phyloP scores from a whole-genome alignment of 163 green algal species.

The Volvox carteri region DNA sequence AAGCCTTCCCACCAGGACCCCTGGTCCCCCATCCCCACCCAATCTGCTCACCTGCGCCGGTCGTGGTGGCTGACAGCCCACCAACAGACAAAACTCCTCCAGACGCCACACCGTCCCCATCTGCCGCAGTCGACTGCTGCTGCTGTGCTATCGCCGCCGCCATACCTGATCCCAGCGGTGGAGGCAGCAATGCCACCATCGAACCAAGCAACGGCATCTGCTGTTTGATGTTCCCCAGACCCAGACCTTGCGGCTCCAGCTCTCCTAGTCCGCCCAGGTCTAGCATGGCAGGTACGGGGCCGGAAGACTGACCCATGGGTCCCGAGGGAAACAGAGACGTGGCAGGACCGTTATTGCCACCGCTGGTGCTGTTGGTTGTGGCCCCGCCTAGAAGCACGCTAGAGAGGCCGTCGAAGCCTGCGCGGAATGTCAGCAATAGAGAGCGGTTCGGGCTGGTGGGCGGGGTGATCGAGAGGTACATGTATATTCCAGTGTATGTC shows the following conservation, averaged over 20 bases:
- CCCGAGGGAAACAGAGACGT: not conserved
- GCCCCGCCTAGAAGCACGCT: not conserved
- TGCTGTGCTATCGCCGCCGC: constrained; percentile 13
- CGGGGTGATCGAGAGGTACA: no score
- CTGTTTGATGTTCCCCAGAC: not conserved
- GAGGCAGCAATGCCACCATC: constrained; percentile 42
- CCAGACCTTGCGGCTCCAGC: no score
- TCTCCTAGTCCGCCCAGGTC: not conserved
- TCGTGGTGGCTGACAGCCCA: constrained; percentile 62
- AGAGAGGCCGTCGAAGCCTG: not conserved
- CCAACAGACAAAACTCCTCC: not conserved
- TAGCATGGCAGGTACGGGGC: constrained; percentile 42
- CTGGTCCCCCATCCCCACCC: no score
- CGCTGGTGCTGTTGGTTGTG: not conserved
- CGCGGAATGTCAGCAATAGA: no score
- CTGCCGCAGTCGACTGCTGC: not conserved
- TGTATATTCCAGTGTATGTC: no score
- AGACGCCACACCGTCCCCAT: no score
- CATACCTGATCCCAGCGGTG: constrained; percentile 2
- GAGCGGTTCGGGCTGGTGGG: no score
- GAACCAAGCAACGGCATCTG: constrained; percentile 4
- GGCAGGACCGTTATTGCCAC: no score
- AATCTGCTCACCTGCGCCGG: constrained; percentile 29
- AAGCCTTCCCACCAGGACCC: not conserved
- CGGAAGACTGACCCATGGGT: constrained; percentile 2